phyloP scores from a whole-genome alignment of 2,329 filamentous ascomycete species.

The Hansfordia pulvinata region DNA sequence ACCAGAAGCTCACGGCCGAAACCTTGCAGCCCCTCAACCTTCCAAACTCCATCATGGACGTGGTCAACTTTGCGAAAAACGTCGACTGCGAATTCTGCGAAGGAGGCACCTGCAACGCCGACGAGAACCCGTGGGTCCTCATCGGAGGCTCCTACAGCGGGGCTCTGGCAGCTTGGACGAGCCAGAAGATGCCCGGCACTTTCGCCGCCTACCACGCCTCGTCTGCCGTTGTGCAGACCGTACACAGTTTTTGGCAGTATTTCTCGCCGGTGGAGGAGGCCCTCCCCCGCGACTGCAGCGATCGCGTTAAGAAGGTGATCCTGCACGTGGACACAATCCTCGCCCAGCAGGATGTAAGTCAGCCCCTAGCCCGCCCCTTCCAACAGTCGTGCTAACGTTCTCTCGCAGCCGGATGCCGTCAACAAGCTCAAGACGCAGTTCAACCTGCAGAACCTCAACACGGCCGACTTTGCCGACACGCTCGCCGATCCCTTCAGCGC shows the following conservation, averaged over 20 bases:
- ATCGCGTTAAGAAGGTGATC: slow-evolving; percentile 34
- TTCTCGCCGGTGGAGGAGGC: slow-evolving; percentile 41
- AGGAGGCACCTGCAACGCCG: slow-evolving; percentile 30
- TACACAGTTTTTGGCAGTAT: slow-evolving; percentile 45
- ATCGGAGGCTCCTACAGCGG: slow-evolving; percentile 43
- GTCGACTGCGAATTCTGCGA: slow-evolving; percentile 38
- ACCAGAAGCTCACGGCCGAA: slow-evolving; percentile 30
- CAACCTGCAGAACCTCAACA: slow-evolving; percentile 30
- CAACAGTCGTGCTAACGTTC: no score
- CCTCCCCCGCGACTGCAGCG: slow-evolving; percentile 45
- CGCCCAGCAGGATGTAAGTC: slow-evolving; percentile 26
- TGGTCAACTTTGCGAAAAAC: slow-evolving; percentile 38
- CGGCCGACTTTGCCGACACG: slow-evolving; percentile 32
- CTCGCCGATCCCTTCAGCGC: slow-evolving; percentile 10
- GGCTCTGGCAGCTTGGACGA: slow-evolving; percentile 40
- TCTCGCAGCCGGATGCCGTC: slow-evolving; percentile 24
- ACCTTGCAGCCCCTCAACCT: slow-evolving; percentile 40
- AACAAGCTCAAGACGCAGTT: slow-evolving; percentile 37
- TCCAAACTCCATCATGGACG: slow-evolving; percentile 36
- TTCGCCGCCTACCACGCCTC: slow-evolving; percentile 48
- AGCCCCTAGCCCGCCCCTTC: no score
- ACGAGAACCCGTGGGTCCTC: slow-evolving; percentile 40
- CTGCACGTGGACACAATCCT: slow-evolving; percentile 38
- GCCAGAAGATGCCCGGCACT: slow-evolving; percentile 34
- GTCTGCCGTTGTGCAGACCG: slow-evolving; percentile 39